Base-by-base conservation (phyloP, 2,329 filamentous ascomycete species). In the Neurospora crassa region DNA sequence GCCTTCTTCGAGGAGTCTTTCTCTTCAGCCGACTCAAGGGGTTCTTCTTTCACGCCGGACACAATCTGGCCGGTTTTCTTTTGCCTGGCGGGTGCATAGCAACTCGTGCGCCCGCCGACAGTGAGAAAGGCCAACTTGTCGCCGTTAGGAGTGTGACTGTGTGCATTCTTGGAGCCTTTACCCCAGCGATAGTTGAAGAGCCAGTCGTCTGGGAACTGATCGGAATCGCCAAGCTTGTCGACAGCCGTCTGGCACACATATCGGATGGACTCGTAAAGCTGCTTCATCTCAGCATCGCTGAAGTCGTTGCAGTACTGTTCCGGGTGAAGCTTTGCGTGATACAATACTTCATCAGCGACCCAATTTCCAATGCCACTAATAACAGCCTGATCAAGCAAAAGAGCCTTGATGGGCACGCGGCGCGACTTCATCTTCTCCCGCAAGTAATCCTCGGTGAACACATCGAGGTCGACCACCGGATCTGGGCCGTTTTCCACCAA, bases 301-400 rank as follows among this genome's bases (percentile, higher is more conserved):
- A 98, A 91, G 0, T 92, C 92, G 77, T 97, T 90, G 81, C 91
- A 93, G 81, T 96, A 96, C 79, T 97, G 93, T 79, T 97, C 95
- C 0, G 96, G 96, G 75, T 99, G 95, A 18, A 98, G 86, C 68
- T 87, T 89, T 5, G 96, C 92, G 76, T 98, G 91, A 78, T 94
- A 99, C 69, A 99, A 84, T 7, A 97, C 90, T 80, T 99, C 96
- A 78, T 99, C 96, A 0, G 91, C 94, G 70, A 99, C 95, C 95
- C 95, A 99, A 78, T 98, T 98, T 0, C 96, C 96, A 73, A 99
- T 92, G 8, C 96, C 96, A 77, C 92, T 96, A 73, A 98, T 92
- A 79, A 92, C 92, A 20, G 89, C 86, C 80, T 99, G 96, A 78
- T 98, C 93, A 3, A 98, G 85, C 14, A 99, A 83, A 24, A 97